These are phyloP conservation scores for Fragaria vesca DNA, from an alignment of 306 rosid species.

Conservation along the genomic window DNA sequence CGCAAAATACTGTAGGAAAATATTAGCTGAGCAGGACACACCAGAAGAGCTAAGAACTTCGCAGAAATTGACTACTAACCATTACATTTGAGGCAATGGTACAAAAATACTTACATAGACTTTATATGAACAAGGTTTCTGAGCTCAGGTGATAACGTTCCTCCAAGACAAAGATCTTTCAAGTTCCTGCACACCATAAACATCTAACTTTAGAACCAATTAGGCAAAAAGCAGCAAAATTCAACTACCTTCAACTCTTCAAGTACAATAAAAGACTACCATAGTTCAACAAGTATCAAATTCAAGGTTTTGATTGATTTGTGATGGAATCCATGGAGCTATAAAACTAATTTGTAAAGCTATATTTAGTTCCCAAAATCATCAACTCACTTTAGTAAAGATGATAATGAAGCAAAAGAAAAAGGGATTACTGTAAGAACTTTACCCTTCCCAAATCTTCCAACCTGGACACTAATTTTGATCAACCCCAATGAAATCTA, in stretches of 20 bases:
- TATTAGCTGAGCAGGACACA: conserved; percentile 19
- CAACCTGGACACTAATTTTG: neutral
- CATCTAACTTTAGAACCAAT: conserved; percentile 18
- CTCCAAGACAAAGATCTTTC: conserved; percentile 75
- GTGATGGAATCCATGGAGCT: neutral
- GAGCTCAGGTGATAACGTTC: conserved; percentile 68
- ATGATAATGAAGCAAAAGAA: neutral
- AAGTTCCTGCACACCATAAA: conserved; percentile 54
- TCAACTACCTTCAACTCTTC: neutral
- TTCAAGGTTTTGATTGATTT: conserved; percentile 7
- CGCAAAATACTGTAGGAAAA: conserved; percentile 64
- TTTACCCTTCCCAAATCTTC: neutral
- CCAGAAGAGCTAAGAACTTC: conserved; percentile 18
- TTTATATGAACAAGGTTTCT: conserved; percentile 58
- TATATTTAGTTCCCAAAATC: neutral
- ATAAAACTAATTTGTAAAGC: neutral
- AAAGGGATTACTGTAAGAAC: neutral
- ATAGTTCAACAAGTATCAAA: neutral
- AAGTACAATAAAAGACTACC: neutral
- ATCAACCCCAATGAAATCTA: neutral
- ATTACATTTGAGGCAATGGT: neutral
- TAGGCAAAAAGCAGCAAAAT: neutral
- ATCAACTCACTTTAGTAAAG: neutral
- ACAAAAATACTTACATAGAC: conserved; percentile 62
- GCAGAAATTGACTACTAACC: conserved; percentile 11